Evolutionary conservation across 176 grass and related monocot genomes (phyloP).

Genomic region (Phoenix roebelenii): DNA sequence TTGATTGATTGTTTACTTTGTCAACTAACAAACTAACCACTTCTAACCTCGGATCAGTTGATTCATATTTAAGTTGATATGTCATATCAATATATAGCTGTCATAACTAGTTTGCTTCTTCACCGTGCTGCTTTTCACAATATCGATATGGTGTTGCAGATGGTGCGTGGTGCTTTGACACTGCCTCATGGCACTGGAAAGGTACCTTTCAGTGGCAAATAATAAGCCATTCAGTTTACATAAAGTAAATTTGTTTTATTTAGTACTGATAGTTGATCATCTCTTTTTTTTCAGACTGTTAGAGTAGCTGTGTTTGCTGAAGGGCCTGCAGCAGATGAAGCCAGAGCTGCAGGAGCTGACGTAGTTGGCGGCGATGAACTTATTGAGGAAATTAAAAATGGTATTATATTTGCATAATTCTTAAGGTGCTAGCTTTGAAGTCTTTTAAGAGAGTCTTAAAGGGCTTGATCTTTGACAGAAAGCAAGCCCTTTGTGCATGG

Average conservation of each 20-base stretch:
- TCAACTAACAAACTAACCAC: neutral
- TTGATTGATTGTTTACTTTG: neutral
- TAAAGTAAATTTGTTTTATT: neutral
- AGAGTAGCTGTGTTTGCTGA: slow-evolving; percentile 98
- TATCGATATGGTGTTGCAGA: slow-evolving; percentile 34
- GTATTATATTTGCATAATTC: slow-evolving; percentile 21
- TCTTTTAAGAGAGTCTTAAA: too few relatives aligned
- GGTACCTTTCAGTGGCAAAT: slow-evolving; percentile 18
- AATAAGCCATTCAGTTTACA: neutral
- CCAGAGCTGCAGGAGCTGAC: slow-evolving; percentile 80
- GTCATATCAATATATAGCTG: neutral
- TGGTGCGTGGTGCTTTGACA: slow-evolving; percentile 92
- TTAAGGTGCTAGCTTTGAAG: too few relatives aligned
- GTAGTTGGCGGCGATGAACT: slow-evolving; percentile 73
- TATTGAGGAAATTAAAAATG: slow-evolving; percentile 76
- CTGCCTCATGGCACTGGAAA: slow-evolving; percentile 96
- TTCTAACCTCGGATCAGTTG: too few relatives aligned
- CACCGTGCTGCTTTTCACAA: slow-evolving; percentile 3
- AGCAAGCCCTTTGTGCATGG: too few relatives aligned
- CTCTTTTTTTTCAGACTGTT: slow-evolving; percentile 49
- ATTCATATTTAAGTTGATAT: too few relatives aligned
- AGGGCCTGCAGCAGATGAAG: slow-evolving; percentile 77
- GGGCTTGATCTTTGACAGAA: too few relatives aligned
- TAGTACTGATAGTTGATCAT: slow-evolving; percentile 13
- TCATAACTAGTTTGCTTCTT: neutral